Evolutionary conservation across 768 basidiomycete species (phyloP), one percentile per base, ranked within the genome.

Genomic region (Boletales sp.): DNA sequence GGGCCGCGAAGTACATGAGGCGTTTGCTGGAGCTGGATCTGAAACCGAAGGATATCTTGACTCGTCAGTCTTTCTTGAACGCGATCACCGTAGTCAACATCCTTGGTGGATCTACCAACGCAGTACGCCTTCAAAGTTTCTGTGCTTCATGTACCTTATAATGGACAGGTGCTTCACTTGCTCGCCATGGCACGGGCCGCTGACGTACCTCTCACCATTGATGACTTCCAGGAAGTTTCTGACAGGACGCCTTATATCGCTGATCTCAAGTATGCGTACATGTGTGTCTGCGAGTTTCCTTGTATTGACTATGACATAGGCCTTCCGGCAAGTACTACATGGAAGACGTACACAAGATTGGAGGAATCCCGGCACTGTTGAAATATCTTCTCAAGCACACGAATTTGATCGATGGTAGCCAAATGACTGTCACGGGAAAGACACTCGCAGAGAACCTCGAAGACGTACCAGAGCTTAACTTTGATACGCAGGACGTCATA

Each of bases 381-480:
- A 93, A 92, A 69, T 92, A 91, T 65, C 76, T 93, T 37, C 71
- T 91, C 42, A 85, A 87, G 57, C 72, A 87, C 63, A 87, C 86
- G 11, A 74, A 86, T 63, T 72, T 93, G 51, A 86, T 93, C 54
- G 87, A 92, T 63, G 89, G 90, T 35, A 79, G 74, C 52, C 86
- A 88, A 59, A 70, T 93, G 67, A 97, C 94, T 32, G 88, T 95
- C 37, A 97, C 93, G 12, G 94, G 94, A 45, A 90, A 84, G 70
- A 94, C 92, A 2, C 73, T 97, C 36, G 87, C 88, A 13, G 83
- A 94, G 69, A 95, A 97, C 68, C 75, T 94, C 31, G 83, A 73
- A 57, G 88, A 90, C 61, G 89, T 86, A 8, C 64, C 75, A 30
- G 88, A 90, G 53, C 79, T 82, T 47, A 77, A 82, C 31, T 89